Conservation (phyloP, 495 filamentous ascomycete genomes). For the Copromyces sp. region DNA sequence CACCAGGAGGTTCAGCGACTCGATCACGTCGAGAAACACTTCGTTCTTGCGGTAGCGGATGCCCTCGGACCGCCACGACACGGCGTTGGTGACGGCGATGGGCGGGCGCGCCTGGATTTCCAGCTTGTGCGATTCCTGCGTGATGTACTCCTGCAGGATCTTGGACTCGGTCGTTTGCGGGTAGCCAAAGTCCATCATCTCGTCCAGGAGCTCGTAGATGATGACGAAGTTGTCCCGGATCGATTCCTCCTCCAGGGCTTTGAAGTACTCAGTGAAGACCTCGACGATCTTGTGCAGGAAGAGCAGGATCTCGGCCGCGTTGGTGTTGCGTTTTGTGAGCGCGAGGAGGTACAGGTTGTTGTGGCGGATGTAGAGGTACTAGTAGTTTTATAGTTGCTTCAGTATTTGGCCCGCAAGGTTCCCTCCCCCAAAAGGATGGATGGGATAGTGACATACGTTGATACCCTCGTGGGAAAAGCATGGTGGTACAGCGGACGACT, state of each 20-base stretch:
- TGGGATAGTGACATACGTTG: slow-evolving; percentile 53
- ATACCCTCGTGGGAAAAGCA: slow-evolving; percentile 99
- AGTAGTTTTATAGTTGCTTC: not conserved
- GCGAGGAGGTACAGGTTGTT: slow-evolving; percentile 99
- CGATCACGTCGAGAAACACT: slow-evolving; percentile 95
- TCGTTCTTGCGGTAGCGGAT: slow-evolving; percentile 81
- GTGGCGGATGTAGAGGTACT: slow-evolving; percentile 99
- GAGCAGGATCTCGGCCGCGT: slow-evolving; percentile 95
- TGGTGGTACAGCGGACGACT: slow-evolving; percentile 92
- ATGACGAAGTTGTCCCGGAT: slow-evolving; percentile 99
- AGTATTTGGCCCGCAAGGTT: not conserved
- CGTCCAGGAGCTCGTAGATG: slow-evolving; percentile 97
- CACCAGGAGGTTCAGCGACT: slow-evolving; percentile 93
- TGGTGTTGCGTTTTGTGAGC: slow-evolving; percentile 96
- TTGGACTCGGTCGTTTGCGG: slow-evolving; percentile 98
- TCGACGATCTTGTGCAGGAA: slow-evolving; percentile 98
- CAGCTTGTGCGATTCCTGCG: slow-evolving; percentile 97
- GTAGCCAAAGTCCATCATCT: slow-evolving; percentile 99
- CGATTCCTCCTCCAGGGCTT: slow-evolving; percentile 96
- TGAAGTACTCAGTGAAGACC: slow-evolving; percentile 99
- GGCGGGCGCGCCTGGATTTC: slow-evolving; percentile 98
- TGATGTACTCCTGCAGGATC: slow-evolving; percentile 99
- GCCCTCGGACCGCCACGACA: slow-evolving; percentile 95
- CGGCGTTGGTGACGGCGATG: slow-evolving; percentile 97
- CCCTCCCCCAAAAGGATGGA: too few relatives aligned